Evolutionary conservation across 352 stramenopile species (phyloP).

Genomic region (Globisporangium carolinianum): DNA sequence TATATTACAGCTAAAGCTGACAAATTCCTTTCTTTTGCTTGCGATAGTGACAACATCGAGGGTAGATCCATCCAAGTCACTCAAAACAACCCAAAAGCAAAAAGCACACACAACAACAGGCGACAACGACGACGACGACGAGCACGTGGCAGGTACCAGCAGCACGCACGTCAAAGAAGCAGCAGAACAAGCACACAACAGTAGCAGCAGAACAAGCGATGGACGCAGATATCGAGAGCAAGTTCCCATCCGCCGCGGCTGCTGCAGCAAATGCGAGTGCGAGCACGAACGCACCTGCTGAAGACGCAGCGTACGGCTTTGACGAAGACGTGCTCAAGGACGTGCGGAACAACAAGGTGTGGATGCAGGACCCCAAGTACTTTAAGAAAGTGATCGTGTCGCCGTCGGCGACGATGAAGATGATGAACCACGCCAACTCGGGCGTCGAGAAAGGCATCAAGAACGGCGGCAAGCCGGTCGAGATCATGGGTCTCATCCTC

Average conservation of each 20-base stretch:
- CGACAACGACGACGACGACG: neutral
- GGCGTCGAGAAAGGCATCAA: slow-evolving; percentile 98
- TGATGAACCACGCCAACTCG: slow-evolving; percentile 96
- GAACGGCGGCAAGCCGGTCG: slow-evolving; percentile 92
- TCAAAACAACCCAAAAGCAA: neutral
- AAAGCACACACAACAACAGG: neutral
- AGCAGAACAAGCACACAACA: neutral
- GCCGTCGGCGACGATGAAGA: slow-evolving; percentile 93
- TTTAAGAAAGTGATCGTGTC: slow-evolving; percentile 95
- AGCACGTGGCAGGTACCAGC: neutral
- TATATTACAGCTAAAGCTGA: too few relatives aligned
- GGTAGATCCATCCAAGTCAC: neutral
- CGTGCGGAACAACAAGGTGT: slow-evolving; percentile 83
- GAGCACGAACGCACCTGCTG: slow-evolving; percentile 14
- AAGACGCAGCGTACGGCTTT: slow-evolving; percentile 71
- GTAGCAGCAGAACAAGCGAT: slow-evolving; percentile 1
- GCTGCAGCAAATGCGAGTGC: slow-evolving; percentile 8
- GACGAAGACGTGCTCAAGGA: slow-evolving; percentile 83
- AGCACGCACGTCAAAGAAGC: neutral
- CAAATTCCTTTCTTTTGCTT: neutral
- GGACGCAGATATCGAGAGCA: slow-evolving; percentile 9
- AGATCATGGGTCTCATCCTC: slow-evolving; percentile 99
- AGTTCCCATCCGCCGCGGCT: slow-evolving; percentile 4
- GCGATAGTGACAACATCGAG: neutral
- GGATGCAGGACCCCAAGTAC: slow-evolving; percentile 92